Evolutionary conservation across 163 green algal species (phyloP).

Genomic region (Scenedesmus sp.): DNA sequence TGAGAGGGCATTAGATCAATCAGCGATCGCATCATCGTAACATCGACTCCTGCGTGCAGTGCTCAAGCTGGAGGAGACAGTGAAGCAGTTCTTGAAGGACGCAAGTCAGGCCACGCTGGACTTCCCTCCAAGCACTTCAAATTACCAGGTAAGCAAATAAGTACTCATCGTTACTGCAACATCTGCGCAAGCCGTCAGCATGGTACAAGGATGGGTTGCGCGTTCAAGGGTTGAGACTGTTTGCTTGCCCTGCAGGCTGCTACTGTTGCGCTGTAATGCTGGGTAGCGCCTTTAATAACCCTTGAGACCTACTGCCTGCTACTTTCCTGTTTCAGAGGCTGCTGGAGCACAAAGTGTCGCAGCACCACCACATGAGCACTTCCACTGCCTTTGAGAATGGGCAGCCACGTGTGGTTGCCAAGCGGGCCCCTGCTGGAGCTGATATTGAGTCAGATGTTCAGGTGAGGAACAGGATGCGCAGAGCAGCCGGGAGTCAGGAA

Average conservation of each 20-base stretch:
- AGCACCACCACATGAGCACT: conserved; percentile 58
- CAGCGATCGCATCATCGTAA: not conserved
- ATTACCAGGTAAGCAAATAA: conserved; percentile 52
- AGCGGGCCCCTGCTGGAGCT: conserved; percentile 6
- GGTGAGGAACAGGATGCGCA: not conserved
- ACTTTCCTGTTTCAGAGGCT: conserved; percentile 36
- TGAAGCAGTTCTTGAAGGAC: conserved; percentile 56
- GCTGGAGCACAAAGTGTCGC: conserved; percentile 60
- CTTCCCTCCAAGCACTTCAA: conserved; percentile 48
- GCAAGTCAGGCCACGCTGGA: conserved; percentile 38
- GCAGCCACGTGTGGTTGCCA: conserved; percentile 53
- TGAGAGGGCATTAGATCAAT: too few relatives aligned
- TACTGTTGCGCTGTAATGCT: not conserved
- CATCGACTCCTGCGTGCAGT: conserved; percentile 34
- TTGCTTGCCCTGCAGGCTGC: not conserved
- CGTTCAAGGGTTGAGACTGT: not conserved
- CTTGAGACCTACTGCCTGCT: not conserved
- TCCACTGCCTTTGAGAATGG: conserved; percentile 47
- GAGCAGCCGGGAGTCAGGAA: not conserved
- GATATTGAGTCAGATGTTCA: not conserved
- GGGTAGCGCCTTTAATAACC: not conserved
- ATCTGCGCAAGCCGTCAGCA: not conserved
- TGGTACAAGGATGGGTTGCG: not conserved
- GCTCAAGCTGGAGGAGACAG: conserved; percentile 55
- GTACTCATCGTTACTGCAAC: not conserved